Evolutionary conservation across 768 basidiomycete genomes (phyloP).

Genomic region (Rhodotorula graminis): DNA sequence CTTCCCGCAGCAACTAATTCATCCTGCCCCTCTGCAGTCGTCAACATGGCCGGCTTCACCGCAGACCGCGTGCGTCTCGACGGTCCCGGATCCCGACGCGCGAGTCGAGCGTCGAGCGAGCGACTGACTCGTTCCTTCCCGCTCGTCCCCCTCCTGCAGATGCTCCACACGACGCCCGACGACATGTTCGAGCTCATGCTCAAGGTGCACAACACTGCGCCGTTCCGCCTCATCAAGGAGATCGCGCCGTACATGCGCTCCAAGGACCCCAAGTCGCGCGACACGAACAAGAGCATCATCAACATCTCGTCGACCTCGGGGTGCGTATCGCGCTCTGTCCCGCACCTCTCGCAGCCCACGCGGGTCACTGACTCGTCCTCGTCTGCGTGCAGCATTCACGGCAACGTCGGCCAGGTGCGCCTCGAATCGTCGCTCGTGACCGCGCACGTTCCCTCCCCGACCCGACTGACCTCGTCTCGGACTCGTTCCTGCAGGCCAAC

Average conservation of each 20-base stretch:
- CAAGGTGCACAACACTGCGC: slow-evolving; percentile 78
- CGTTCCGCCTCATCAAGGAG: slow-evolving; percentile 75
- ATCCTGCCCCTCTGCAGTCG: not conserved
- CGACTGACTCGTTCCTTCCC: not conserved
- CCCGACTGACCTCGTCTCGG: too few species aligned
- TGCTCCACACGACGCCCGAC: slow-evolving; percentile 67
- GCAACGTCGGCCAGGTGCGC: slow-evolving; percentile 66
- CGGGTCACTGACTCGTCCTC: not conserved
- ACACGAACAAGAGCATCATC: slow-evolving; percentile 63
- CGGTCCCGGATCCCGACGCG: too few species aligned
- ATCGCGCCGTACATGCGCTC: slow-evolving; percentile 79
- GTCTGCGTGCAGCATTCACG: slow-evolving; percentile 59
- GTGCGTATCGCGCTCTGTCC: not conserved
- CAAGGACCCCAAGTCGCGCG: slow-evolving; percentile 58
- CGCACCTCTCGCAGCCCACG: too few species aligned
- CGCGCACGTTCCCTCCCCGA: slow-evolving; percentile 53
- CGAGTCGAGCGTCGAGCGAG: too few species aligned
- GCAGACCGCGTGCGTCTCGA: not conserved
- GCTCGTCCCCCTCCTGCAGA: slow-evolving; percentile 53
- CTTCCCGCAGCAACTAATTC: slow-evolving; percentile 49
- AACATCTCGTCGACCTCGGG: slow-evolving; percentile 67
- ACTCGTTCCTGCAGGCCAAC: not conserved
- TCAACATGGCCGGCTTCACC: slow-evolving; percentile 6
- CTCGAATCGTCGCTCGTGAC: slow-evolving; percentile 51
- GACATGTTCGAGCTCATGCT: slow-evolving; percentile 75